Base-by-base conservation (phyloP, 257 asterid species). In the Nicotiana paniculata region DNA sequence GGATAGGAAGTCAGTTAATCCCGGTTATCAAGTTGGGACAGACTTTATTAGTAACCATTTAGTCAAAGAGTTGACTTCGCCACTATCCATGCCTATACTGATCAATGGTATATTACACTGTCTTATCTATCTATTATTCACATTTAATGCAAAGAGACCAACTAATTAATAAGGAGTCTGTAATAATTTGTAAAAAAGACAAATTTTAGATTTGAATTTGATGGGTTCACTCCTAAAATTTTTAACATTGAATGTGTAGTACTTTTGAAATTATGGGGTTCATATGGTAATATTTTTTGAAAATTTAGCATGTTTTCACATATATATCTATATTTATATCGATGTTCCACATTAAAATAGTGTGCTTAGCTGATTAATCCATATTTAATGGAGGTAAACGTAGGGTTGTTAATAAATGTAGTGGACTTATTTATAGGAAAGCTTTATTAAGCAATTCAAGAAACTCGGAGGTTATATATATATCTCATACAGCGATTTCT, bases 41-140 rank as follows among this genome's bases (percentile, higher is more conserved):
- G 96, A 91, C 66, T 93, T 91, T 86, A 88, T 91, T 63, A 77
- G 86, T 68, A 91, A 80, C 81, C 85, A 93, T 28, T 86, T 54
- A 2, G 57, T 93, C 70, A 79, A 77, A 2, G 85, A 85, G 37
- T 93, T 3, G 96, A 93, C 81, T 93, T 90, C 55, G 79, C 97
- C 72, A 90, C 95, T 5, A 91, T 91, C 32, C 97, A 91, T 82
- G 81, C 91, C 9, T 91, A 91, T 76, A 91, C 96, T 21, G 96
- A 91, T 79, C 88, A 85, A 61, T 87, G 90, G 90, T 87, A 82
- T 4, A 2, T 32, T 32, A 32, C 35, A 32, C 35, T 32, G 0
- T 32, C 4, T 32, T 32, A 3, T 32, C 35, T 32, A 32, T 32
- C 35, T 3, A 32, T 32, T 32, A 32, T 32, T 32, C 35, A 32